A percentile compares a stretch with the other conserved stretches of the same genome.
phyloP scores from a whole-genome alignment of 805 yeast genomes.

The Cyberlindnera japonica region DNA sequence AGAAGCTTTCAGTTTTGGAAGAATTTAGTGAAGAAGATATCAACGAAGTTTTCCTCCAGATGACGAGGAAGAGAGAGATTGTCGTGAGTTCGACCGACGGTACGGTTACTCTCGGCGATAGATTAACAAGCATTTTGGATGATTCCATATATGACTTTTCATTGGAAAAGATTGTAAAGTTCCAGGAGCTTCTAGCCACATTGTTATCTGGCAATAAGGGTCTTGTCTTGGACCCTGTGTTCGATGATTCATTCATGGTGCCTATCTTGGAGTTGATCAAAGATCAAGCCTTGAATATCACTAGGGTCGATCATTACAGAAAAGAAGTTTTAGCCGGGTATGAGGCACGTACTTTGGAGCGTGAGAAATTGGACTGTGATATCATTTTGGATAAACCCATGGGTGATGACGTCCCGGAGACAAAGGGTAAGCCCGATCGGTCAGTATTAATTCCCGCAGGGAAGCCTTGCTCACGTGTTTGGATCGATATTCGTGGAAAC shows the following conservation, averaged over 20 bases:
- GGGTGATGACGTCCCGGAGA: slow-evolving; percentile 2
- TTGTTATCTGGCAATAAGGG: slow-evolving; percentile 49
- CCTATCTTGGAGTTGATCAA: slow-evolving; percentile 54
- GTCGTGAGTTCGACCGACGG: slow-evolving; percentile 43
- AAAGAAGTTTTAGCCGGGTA: slow-evolving; percentile 55
- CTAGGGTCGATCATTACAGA: slow-evolving; percentile 53
- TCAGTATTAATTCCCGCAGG: slow-evolving; percentile 50
- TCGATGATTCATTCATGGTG: slow-evolving; percentile 61
- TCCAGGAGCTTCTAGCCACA: slow-evolving; percentile 40
- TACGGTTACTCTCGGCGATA: slow-evolving; percentile 33
- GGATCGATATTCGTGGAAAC: slow-evolving; percentile 67
- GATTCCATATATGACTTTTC: slow-evolving; percentile 29
- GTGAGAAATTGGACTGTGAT: slow-evolving; percentile 62
- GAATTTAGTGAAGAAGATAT: slow-evolving; percentile 48
- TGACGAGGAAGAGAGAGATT: slow-evolving; percentile 53
- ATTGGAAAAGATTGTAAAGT: slow-evolving; percentile 45
- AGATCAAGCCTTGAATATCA: slow-evolving; percentile 36
- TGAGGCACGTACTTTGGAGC: slow-evolving; percentile 71
- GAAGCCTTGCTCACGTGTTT: slow-evolving; percentile 58
- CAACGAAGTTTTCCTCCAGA: slow-evolving; percentile 37
- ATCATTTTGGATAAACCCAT: slow-evolving; percentile 36
- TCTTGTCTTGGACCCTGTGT: slow-evolving; percentile 45
- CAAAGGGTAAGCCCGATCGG: slow-evolving; percentile 12
- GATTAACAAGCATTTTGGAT: slow-evolving; percentile 21
- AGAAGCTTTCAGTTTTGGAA: slow-evolving; percentile 31